Percentiles rank a stretch among this genome's conserved stretches.
Evolutionary conservation across 352 stramenopile genomes (phyloP).

Genomic region (Blastocystis sp.): DNA sequence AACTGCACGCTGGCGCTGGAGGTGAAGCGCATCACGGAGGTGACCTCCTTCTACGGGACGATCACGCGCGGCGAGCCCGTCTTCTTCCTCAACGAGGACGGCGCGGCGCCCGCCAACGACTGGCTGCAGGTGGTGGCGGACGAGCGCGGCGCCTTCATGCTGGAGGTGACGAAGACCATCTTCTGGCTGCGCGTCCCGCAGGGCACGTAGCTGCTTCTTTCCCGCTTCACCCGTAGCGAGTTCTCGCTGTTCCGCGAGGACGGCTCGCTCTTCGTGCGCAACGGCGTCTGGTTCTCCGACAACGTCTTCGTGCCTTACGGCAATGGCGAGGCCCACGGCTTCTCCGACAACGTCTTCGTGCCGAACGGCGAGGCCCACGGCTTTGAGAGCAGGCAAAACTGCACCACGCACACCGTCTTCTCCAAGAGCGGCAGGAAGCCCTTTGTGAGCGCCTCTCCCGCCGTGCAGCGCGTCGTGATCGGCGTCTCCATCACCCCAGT

Average conservation of each 20-base stretch:
- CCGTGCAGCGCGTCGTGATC: background rate
- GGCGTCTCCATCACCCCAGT: background rate
- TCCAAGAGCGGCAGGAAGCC: background rate
- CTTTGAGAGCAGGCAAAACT: background rate
- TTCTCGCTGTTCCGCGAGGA: background rate
- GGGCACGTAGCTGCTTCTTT: background rate
- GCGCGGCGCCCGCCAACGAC: background rate
- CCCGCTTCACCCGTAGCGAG: background rate
- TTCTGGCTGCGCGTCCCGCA: background rate
- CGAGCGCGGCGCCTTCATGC: background rate
- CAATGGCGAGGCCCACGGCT: background rate
- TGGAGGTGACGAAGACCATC: background rate
- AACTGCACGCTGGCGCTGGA: background rate
- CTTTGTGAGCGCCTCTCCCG: background rate
- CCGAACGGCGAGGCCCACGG: background rate
- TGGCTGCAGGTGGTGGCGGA: background rate
- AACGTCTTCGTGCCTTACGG: background rate
- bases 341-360: background rate
- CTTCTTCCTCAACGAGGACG: background rate
- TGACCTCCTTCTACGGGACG: background rate
- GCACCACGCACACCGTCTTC: background rate
- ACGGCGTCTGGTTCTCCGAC: background rate
- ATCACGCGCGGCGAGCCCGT: background rate
- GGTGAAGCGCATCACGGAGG: background rate
- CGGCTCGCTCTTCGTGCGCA: background rate